These are phyloP conservation scores for Coniochaeta sp. DNA, from an alignment of 2,329 filamentous ascomycete genomes.

Conservation along the genomic window DNA sequence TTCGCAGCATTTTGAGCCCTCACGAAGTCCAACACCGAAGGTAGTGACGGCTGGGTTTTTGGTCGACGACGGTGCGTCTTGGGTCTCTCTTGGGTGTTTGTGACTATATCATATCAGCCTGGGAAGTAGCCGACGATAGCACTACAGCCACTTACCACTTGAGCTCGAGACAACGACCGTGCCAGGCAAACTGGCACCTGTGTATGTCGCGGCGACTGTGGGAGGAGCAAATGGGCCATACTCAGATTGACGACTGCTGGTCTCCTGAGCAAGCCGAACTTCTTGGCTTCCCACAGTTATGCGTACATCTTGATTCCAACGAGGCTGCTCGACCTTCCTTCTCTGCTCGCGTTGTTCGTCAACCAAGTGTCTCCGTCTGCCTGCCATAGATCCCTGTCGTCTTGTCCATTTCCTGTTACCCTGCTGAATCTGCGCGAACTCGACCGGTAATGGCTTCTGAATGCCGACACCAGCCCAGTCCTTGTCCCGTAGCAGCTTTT, in stretches of 20 bases:
- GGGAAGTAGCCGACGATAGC: background rate
- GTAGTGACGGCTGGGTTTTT: no score
- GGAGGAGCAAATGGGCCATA: constrained; percentile 8
- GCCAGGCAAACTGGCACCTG: background rate
- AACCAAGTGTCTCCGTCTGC: constrained; percentile 6
- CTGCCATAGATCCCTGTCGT: constrained; percentile 5
- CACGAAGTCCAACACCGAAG: no score
- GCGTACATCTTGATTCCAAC: constrained; percentile 14
- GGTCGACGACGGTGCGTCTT: no score
- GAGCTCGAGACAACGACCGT: background rate
- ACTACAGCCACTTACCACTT: background rate
- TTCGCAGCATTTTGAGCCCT: no score
- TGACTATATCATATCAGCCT: background rate
- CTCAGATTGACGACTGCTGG: constrained; percentile 13
- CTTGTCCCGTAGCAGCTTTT: constrained; percentile 20
- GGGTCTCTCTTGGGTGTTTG: no score
- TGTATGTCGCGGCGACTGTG: background rate
- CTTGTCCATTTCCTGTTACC: background rate
- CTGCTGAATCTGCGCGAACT: constrained; percentile 11
- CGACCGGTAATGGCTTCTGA: constrained; percentile 22
- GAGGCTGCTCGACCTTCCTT: background rate
- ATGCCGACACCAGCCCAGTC: constrained; percentile 27
- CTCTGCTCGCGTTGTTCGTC: background rate
- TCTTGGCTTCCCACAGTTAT: constrained; percentile 29
- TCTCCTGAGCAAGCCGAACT: constrained; percentile 16